phyloP scores from a whole-genome alignment of 306 rosid species.

The Lathyrus tuberosus region DNA sequence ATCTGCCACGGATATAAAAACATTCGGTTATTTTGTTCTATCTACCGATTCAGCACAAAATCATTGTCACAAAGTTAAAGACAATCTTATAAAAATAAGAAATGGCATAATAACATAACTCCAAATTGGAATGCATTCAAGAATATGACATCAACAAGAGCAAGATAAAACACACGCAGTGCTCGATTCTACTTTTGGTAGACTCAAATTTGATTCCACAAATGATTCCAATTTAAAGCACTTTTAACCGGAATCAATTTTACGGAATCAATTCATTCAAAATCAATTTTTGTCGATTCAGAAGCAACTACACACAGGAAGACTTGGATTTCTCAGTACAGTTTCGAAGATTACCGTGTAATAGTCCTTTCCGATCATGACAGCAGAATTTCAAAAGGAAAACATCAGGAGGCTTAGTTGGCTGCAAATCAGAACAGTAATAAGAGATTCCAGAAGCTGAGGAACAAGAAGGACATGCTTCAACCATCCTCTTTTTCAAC shows the following conservation, averaged over 20 bases:
- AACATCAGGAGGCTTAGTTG: slow-evolving; percentile 75
- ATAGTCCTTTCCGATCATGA: slow-evolving; percentile 76
- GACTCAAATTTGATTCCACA: neutral
- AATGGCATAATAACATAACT: slow-evolving; percentile 3
- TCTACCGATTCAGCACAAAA: slow-evolving; percentile 15
- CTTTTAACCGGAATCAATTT: neutral
- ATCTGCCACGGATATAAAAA: slow-evolving; percentile 56
- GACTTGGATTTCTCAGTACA: neutral
- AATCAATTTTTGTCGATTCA: neutral
- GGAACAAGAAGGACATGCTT: slow-evolving; percentile 82
- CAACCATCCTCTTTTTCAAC: slow-evolving; percentile 80
- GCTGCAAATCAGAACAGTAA: slow-evolving; percentile 63
- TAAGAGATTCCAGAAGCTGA: slow-evolving; percentile 84
- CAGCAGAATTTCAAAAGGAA: slow-evolving; percentile 79
- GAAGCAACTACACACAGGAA: neutral
- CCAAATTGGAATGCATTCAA: neutral
- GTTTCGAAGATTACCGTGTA: slow-evolving; percentile 63
- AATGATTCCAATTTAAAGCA: neutral
- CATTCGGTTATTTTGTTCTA: slow-evolving; percentile 10
- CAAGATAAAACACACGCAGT: too few relatives aligned
- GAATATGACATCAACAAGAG: neutral
- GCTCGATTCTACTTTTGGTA: too few relatives aligned
- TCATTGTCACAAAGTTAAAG: neutral
- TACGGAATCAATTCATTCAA: neutral
- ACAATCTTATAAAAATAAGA: slow-evolving; percentile 11